Percentiles rank a stretch among this genome's conserved stretches.
These are phyloP conservation scores for Nicotiana tabacum DNA, from an alignment of 257 asterid species.

Conservation along the genomic window DNA sequence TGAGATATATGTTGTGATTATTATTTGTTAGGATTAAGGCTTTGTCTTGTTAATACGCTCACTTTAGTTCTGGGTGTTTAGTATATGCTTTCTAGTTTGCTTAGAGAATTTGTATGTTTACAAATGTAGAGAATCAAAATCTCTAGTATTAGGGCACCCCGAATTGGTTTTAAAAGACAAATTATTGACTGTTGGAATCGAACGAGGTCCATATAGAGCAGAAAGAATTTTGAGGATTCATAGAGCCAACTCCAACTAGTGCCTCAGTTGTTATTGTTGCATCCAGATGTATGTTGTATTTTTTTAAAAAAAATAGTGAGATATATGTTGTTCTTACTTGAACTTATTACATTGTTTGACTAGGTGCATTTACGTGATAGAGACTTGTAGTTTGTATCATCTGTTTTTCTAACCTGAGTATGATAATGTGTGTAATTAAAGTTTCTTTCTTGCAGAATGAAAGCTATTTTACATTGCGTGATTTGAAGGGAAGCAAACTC, in stretches of 20 bases:
- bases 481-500: constrained; percentile 83
- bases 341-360: not conserved
- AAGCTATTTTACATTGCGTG: constrained; percentile 71
- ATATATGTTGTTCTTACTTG: not conserved
- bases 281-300: not conserved
- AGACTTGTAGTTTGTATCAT: not conserved
- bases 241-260: not conserved
- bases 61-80: not conserved
- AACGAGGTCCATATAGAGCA: not conserved
- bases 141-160: not conserved
- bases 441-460: constrained; percentile 56
- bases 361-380: not conserved
- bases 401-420: not conserved
- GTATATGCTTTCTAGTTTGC: not conserved
- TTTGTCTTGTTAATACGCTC: not conserved
- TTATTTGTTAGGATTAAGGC: not conserved
- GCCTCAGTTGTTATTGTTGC: not conserved
- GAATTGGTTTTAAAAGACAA: not conserved
- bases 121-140: not conserved
- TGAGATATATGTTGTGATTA: not conserved
- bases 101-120: not conserved
- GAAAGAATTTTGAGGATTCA: not conserved
- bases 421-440: not conserved
- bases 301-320: not conserved
- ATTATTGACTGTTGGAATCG: not conserved